Conservation (phyloP, 129 eudicot genomes). For the Flaveria ramosissima region DNA sequence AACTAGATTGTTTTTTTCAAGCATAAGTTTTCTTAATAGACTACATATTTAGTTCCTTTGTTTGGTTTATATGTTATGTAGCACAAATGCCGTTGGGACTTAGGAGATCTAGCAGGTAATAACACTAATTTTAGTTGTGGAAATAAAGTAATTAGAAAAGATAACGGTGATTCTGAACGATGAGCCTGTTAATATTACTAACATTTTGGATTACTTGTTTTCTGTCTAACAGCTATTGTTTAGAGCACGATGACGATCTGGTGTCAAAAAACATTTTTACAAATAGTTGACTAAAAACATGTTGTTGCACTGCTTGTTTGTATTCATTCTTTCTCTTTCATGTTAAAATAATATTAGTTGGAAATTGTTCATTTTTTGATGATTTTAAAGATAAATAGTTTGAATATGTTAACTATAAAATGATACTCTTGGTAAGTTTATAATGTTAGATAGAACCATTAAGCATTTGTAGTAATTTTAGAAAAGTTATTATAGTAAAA, state of each 20-base stretch:
- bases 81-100: not conserved
- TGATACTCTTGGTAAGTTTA: not conserved
- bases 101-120: not conserved
- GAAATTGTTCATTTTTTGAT: not conserved
- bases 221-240: not conserved
- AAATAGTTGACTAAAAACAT: not conserved
- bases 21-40: not conserved
- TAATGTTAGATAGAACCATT: slow-evolving; percentile 1
- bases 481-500: not conserved
- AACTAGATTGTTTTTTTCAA: not conserved
- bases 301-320: not conserved
- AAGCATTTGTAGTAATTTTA: slow-evolving; percentile 19
- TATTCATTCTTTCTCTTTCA: not conserved
- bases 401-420: not conserved
- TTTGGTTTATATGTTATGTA: not conserved
- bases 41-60: not conserved
- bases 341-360: not conserved
- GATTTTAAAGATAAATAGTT: not conserved
- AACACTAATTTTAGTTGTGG: not conserved
- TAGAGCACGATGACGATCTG: not conserved
- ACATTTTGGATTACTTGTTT: slow-evolving; percentile 4
- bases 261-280: not conserved
- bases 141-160: not conserved
- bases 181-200: not conserved
- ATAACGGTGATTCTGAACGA: slow-evolving; percentile 3